phyloP scores from a whole-genome alignment of 2,329 filamentous ascomycete genomes.

The Trichoderma pleuroti region DNA sequence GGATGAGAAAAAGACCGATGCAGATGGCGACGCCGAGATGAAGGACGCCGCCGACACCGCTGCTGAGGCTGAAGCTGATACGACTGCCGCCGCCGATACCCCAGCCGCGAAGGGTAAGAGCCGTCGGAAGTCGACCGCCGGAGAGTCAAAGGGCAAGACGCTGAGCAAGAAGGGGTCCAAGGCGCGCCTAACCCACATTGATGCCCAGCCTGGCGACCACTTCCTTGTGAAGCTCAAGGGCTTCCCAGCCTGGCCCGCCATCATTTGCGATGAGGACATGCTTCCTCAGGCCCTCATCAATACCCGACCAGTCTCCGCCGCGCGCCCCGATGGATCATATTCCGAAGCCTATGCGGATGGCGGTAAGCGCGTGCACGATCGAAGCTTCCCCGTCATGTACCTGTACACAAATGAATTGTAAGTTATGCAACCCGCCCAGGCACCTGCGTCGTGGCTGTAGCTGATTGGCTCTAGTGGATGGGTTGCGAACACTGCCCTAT shows the following conservation, averaged over 20 bases:
- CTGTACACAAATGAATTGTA: slow-evolving; percentile 95
- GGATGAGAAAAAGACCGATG: slow-evolving; percentile 26
- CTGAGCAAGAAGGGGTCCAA: slow-evolving; percentile 82
- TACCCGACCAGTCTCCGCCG: slow-evolving; percentile 78
- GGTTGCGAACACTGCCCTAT: slow-evolving; percentile 81
- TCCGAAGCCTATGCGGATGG: slow-evolving; percentile 83
- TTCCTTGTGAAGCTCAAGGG: slow-evolving; percentile 93
- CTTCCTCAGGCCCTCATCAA: slow-evolving; percentile 74
- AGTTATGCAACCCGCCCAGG: slow-evolving; percentile 41
- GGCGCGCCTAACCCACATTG: slow-evolving; percentile 64
- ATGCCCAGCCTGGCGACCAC: slow-evolving; percentile 86
- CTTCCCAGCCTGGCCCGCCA: slow-evolving; percentile 89
- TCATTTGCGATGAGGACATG: slow-evolving; percentile 93
- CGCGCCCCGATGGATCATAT: slow-evolving; percentile 78
- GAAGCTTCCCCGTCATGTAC: slow-evolving; percentile 94
- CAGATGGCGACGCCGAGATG: slow-evolving; percentile 53
- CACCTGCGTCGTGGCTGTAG: slow-evolving; percentile 12
- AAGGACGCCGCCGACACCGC: slow-evolving; percentile 35
- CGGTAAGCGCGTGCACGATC: slow-evolving; percentile 78
- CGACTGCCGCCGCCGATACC: slow-evolving; percentile 29
- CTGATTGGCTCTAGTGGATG: slow-evolving; percentile 63
- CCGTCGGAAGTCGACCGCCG: slow-evolving; percentile 70
- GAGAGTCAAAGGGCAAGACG: slow-evolving; percentile 71
- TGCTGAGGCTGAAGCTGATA: slow-evolving; percentile 28
- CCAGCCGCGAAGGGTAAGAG: slow-evolving; percentile 42